Percentiles rank a stretch among this genome's conserved stretches.
These are phyloP conservation scores for Phytophthora agathidicida DNA, from an alignment of 352 stramenopile genomes.

Conservation along the genomic window DNA sequence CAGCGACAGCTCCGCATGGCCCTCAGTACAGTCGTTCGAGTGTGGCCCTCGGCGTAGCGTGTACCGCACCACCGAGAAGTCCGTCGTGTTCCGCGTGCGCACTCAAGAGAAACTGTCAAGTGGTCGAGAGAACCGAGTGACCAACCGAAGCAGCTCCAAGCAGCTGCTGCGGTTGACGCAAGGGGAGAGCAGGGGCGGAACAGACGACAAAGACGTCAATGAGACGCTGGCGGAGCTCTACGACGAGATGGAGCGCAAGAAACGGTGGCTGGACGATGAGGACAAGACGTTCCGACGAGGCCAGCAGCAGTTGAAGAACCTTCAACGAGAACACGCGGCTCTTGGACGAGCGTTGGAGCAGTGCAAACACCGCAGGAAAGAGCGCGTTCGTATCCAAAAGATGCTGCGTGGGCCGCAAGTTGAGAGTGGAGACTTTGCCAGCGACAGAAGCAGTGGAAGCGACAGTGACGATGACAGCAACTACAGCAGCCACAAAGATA, in stretches of 20 bases:
- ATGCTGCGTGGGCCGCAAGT: constrained; percentile 32
- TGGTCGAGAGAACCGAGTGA: constrained; percentile 1
- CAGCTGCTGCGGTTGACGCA: constrained; percentile 12
- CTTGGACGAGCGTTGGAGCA: constrained; percentile 48
- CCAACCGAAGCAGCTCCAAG: constrained; percentile 8
- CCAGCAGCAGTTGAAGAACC: constrained; percentile 28
- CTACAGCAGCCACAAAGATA: constrained; percentile 4
- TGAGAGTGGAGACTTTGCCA: constrained; percentile 11
- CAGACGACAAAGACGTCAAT: constrained; percentile 33
- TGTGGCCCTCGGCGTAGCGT: constrained; percentile 2
- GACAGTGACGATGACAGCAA: constrained; percentile 17
- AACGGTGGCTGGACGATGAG: constrained; percentile 38
- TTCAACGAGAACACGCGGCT: constrained; percentile 45
- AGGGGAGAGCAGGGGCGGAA: not conserved
- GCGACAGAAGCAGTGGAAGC: constrained; percentile 14
- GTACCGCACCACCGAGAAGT: constrained; percentile 39
- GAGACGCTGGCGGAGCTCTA: constrained; percentile 39
- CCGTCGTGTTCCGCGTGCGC: constrained; percentile 33
- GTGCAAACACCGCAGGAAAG: constrained; percentile 40
- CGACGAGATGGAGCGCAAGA: constrained; percentile 37
- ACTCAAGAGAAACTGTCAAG: constrained; percentile 28
- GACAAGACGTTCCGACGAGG: constrained; percentile 40
- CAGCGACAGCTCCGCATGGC: constrained; percentile 17
- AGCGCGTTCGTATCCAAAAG: constrained; percentile 39
- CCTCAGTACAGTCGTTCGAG: constrained; percentile 1